phyloP scores from a whole-genome alignment of 768 basidiomycete species.

The Russula emetica region DNA sequence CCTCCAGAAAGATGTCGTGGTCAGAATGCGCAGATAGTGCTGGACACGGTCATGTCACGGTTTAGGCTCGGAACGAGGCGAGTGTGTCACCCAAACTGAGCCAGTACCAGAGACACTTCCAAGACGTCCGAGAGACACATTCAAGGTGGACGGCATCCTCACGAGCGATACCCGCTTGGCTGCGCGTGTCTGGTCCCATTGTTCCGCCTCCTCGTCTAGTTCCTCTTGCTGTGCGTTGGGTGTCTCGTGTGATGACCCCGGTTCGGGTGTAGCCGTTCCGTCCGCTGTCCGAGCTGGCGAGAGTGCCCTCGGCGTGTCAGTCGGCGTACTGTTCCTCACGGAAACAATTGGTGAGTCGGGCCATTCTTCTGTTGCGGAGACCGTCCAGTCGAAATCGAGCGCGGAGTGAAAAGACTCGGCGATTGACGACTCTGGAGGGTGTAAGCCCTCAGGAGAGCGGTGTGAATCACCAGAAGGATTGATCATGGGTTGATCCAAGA shows the following conservation, averaged over 20 bases:
- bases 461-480: slow-evolving; percentile 26
- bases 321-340: background rate
- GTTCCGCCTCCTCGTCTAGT: slow-evolving; percentile 71
- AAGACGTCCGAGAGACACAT: slow-evolving; percentile 32
- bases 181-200: slow-evolving; percentile 81
- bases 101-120: slow-evolving; percentile 10
- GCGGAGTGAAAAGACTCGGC: slow-evolving; percentile 68
- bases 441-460: slow-evolving; percentile 15
- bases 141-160: slow-evolving; percentile 56
- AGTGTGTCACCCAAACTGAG: slow-evolving; percentile 5
- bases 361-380: slow-evolving; percentile 25
- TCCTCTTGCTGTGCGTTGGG: slow-evolving; percentile 46
- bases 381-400: slow-evolving; percentile 44
- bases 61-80: slow-evolving; percentile 10
- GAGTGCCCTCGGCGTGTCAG: background rate
- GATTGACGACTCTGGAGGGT: slow-evolving; percentile 41
- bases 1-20: slow-evolving; percentile 8
- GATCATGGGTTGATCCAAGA: slow-evolving; percentile 26
- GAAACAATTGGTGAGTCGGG: slow-evolving; percentile 2
- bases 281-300: slow-evolving; percentile 7
- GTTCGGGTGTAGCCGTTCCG: slow-evolving; percentile 10
- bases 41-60: slow-evolving; percentile 1
- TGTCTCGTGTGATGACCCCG: slow-evolving; percentile 39
- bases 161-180: slow-evolving; percentile 84
- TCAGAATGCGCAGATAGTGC: background rate